phyloP scores from a whole-genome alignment of 2,329 filamentous ascomycete genomes.

The Diaporthe longicolla region DNA sequence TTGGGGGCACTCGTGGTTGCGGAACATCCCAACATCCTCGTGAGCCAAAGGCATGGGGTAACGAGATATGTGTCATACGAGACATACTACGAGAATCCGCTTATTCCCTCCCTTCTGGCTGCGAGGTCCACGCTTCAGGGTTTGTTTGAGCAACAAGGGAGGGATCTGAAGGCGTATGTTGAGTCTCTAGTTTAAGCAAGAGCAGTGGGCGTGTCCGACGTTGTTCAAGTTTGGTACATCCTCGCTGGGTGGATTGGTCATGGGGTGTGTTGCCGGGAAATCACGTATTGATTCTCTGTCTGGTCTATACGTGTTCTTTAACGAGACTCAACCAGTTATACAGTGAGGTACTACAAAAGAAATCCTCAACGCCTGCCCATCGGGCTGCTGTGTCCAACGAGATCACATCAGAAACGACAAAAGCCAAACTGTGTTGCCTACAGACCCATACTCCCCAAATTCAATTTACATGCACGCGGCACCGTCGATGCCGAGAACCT shows the following conservation, averaged over 20 bases:
- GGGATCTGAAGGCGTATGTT: constrained; percentile 11
- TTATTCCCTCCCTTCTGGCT: constrained; percentile 43
- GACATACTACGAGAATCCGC: constrained; percentile 47
- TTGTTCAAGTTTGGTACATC: too few relatives aligned
- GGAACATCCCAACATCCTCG: constrained; percentile 45
- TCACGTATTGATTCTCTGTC: background rate
- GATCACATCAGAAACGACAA: constrained; percentile 5
- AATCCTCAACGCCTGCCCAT: constrained; percentile 20
- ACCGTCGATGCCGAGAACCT: constrained; percentile 56
- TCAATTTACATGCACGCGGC: constrained; percentile 51
- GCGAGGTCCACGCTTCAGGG: constrained; percentile 28
- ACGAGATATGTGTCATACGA: constrained; percentile 49
- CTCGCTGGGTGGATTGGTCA: too few relatives aligned
- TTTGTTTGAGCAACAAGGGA: constrained; percentile 26
- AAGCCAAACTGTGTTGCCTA: background rate
- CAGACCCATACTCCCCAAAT: background rate
- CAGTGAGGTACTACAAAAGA: background rate
- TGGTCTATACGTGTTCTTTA: background rate
- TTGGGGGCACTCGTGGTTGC: background rate
- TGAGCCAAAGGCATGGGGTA: constrained; percentile 44
- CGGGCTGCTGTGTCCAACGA: background rate
- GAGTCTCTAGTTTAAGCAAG: background rate
- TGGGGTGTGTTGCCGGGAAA: too few relatives aligned
- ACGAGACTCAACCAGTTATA: background rate
- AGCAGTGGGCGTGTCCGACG: background rate